A percentile compares a stretch with the other conserved stretches of the same genome.
These are phyloP conservation scores for Penicillium cataractarum DNA, from an alignment of 495 filamentous ascomycete species.

Conservation along the genomic window DNA sequence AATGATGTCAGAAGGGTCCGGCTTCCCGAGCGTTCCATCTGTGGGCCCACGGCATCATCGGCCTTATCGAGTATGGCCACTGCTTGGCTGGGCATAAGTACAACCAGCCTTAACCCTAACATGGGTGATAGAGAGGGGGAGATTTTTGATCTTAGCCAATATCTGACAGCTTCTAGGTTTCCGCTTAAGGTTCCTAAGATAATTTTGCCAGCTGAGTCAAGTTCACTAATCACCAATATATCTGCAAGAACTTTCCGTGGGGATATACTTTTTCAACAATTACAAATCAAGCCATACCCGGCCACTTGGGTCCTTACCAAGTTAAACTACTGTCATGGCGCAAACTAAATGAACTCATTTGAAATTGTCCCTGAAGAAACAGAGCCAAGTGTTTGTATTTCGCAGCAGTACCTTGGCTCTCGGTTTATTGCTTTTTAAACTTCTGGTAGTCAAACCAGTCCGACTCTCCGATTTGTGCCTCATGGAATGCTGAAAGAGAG, in stretches of 20 bases:
- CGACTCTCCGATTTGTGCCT: neutral
- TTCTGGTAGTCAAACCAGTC: neutral
- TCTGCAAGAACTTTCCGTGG: neutral
- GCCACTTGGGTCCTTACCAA: neutral
- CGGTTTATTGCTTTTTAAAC: neutral
- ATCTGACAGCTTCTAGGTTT: no score
- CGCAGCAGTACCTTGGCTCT: neutral
- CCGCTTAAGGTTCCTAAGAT: no score
- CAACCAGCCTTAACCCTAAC: neutral
- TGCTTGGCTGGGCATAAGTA: neutral
- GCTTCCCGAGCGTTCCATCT: conserved; percentile 10
- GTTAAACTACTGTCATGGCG: neutral
- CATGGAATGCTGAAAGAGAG: neutral
- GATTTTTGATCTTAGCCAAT: neutral
- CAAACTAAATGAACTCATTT: neutral
- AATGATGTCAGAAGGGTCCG: conserved; percentile 18
- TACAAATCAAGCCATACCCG: neutral
- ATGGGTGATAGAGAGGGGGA: neutral
- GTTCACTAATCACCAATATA: neutral
- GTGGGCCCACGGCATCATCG: neutral
- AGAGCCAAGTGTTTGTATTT: neutral
- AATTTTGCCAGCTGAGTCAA: neutral
- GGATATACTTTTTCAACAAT: neutral
- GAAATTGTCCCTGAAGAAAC: neutral
- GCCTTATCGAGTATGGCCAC: neutral